Evolutionary conservation across 176 grass and related monocot species (phyloP), one percentile per base, ranked within the genome.

Genomic region (Avena sativa): DNA sequence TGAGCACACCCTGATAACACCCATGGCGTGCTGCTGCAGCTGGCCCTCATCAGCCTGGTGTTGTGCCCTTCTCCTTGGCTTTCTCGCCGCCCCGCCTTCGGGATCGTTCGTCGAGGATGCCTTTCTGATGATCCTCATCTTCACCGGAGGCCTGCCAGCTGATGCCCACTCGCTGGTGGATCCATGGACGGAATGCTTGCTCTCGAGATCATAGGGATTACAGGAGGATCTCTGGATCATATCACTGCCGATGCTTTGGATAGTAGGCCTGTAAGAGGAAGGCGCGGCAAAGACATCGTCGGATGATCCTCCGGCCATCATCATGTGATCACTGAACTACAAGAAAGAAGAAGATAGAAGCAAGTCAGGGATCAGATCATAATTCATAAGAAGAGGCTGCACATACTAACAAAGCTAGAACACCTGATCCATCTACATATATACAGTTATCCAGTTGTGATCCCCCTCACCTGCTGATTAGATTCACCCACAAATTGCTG

Each of bases 1-100:
- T 30, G 89, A 96, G 92, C 97, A 99, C 64, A 96, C 92, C 86
- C 92, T 91, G 81, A 99, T 47, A 46, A 99, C 70, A 65, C 87
- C 92, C 67, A 65, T 83, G 38, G 88, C 65, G 58, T 85, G 81
- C 72, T 88, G 84, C 15, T 79, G 83, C 32, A 83, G 83, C 60
- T 40, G 58, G 68, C 66, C 82, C 69, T 90, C 89, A 84, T 91
- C 47, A 10, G 85, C 85, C 58, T 88, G 63, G 65, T 80, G 48
- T 71, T 86, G 86, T 81, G 85, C 48, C 56, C 50, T 93, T 87
- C 89, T 88, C 78, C 89, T 86, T 62, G 94, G 87, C 79, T 94
- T 99, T 86, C 88, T 93, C 32, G 34, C 81, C 2, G 55, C 44
- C 51, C 60, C 58, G 0, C 44, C 75, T 63, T 76, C 60, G 0